Conservation (phyloP, 345 rosid species). For the Noccaea bulbosa region DNA sequence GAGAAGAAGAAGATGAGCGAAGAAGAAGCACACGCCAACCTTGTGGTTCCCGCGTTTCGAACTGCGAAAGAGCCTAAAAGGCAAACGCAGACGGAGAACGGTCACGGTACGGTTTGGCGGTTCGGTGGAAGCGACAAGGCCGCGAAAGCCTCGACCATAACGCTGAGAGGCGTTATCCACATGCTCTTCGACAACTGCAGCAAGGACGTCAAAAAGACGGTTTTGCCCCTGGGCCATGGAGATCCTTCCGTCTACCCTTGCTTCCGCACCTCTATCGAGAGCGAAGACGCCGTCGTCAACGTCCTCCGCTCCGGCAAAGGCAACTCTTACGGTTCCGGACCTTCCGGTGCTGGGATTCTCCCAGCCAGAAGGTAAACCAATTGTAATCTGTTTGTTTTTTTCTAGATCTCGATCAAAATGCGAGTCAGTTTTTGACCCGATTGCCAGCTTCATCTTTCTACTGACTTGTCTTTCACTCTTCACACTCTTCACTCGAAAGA, state of each 20-base stretch:
- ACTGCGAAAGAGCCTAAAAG: conserved; percentile 25
- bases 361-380: conserved; percentile 59
- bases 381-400: neutral
- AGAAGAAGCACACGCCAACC: conserved; percentile 42
- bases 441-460: conserved; percentile 5
- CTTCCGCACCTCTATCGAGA: conserved; percentile 55
- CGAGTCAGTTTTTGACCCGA: conserved; percentile 1
- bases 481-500: neutral
- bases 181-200: conserved; percentile 49
- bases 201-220: conserved; percentile 44
- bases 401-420: neutral
- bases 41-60: conserved; percentile 30
- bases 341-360: conserved; percentile 53
- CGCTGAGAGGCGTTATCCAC: conserved; percentile 52
- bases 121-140: conserved; percentile 46
- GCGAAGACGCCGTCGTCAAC: conserved; percentile 61
- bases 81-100: conserved; percentile 29
- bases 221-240: conserved; percentile 70
- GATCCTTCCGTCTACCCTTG: conserved; percentile 70
- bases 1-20: conserved; percentile 25
- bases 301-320: conserved; percentile 56
- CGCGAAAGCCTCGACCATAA: conserved; percentile 33
- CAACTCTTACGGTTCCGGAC: conserved; percentile 53
- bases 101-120: conserved; percentile 42
- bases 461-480: neutral